Conservation (phyloP, 2,329 filamentous ascomycete genomes). For the Fusarium phyllophilum region DNA sequence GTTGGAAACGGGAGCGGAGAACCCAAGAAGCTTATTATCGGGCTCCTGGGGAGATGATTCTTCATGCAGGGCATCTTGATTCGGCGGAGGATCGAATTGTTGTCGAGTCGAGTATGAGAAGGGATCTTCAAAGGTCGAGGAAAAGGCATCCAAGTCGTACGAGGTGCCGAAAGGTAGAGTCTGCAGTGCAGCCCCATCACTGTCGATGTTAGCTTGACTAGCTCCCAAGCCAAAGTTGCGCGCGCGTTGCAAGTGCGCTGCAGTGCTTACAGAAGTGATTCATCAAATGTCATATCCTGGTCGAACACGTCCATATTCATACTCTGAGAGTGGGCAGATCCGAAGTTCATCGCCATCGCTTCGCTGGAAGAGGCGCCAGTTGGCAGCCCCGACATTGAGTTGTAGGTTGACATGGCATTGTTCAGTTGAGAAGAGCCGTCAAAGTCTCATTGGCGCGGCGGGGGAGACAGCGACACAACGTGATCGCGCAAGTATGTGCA, state of each 20-base stretch:
- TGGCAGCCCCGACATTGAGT: constrained; percentile 63
- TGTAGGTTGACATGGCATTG: constrained; percentile 69
- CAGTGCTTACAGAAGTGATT: constrained; percentile 62
- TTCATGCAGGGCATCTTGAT: constrained; percentile 57
- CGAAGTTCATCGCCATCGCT: constrained; percentile 58
- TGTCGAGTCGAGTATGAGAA: constrained; percentile 66
- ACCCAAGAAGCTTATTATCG: constrained; percentile 79
- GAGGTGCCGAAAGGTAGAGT: constrained; percentile 64
- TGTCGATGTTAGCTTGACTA: constrained; percentile 37
- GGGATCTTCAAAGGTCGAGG: constrained; percentile 72
- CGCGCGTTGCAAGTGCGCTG: constrained; percentile 22
- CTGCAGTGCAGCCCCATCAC: constrained; percentile 49
- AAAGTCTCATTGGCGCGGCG: constrained; percentile 44
- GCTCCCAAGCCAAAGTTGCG: constrained; percentile 4
- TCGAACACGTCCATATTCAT: constrained; percentile 64
- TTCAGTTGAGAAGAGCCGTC: constrained; percentile 46
- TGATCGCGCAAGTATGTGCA: constrained; percentile 28
- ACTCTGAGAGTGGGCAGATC: constrained; percentile 46
- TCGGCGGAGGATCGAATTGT: constrained; percentile 57
- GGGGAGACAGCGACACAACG: constrained; percentile 32
- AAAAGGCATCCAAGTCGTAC: constrained; percentile 70
- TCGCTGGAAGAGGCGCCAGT: constrained; percentile 57
- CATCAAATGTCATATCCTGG: constrained; percentile 64
- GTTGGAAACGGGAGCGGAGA: constrained; percentile 71
- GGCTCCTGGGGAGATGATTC: constrained; percentile 65